phyloP scores from a whole-genome alignment of 2,329 filamentous ascomycete species.

The Domatiomyces globalis region DNA sequence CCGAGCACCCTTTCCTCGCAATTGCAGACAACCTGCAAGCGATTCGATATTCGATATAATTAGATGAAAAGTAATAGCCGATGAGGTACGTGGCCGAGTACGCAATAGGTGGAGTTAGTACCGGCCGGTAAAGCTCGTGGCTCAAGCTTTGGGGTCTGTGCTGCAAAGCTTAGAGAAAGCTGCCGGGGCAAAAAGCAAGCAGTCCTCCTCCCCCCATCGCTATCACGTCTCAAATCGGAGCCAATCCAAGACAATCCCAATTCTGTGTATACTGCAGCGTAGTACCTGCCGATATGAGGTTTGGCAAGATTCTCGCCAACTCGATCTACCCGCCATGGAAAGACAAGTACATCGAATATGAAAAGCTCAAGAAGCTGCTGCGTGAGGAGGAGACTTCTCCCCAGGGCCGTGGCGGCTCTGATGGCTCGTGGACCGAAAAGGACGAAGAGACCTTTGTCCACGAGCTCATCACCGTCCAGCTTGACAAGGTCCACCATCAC shows the following conservation, averaged over 20 bases:
- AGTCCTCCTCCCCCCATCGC: not conserved
- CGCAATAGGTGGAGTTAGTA: no score
- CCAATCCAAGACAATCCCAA: not conserved
- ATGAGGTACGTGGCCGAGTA: no score
- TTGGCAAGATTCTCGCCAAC: constrained; percentile 72
- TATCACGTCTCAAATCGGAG: not conserved
- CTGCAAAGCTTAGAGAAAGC: not conserved
- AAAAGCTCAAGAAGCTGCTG: constrained; percentile 77
- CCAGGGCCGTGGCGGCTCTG: constrained; percentile 36
- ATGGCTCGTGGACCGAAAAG: constrained; percentile 68
- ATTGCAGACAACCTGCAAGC: no score
- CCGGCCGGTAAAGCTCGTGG: not conserved
- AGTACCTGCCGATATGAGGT: constrained; percentile 52
- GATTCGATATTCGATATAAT: no score
- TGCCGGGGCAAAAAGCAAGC: not conserved
- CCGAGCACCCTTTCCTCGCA: no score
- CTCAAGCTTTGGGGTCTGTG: not conserved
- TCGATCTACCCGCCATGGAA: constrained; percentile 79
- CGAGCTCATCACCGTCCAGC: constrained; percentile 83
- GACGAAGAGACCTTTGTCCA: constrained; percentile 91
- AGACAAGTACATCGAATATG: constrained; percentile 88
- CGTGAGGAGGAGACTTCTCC: constrained; percentile 53
- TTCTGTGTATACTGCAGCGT: not conserved
- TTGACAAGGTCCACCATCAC: constrained; percentile 88
- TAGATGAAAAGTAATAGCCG: no score